These are phyloP conservation scores for Monosporozyma solicola DNA, from an alignment of 805 yeast genomes.

Conservation along the genomic window DNA sequence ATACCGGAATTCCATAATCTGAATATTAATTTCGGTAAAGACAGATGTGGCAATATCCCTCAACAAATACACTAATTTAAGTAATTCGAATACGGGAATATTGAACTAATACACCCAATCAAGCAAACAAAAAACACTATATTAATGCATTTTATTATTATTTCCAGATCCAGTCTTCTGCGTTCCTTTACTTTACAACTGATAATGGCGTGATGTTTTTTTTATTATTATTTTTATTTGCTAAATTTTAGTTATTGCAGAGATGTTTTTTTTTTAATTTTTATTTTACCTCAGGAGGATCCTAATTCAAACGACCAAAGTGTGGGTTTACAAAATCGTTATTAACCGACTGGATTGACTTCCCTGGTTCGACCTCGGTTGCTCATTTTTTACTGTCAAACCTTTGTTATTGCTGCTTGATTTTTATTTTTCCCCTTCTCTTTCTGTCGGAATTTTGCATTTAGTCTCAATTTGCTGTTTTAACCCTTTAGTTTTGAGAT, in stretches of 20 bases:
- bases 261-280: background rate
- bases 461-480: background rate
- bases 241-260: background rate
- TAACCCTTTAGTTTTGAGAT: background rate
- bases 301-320: background rate
- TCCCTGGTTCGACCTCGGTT: background rate
- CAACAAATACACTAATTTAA: constrained; percentile 38
- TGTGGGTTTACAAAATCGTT: no score
- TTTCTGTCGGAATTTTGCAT: background rate
- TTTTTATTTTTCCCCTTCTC: background rate
- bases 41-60: constrained; percentile 91
- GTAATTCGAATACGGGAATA: background rate
- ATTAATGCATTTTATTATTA: background rate
- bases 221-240: background rate
- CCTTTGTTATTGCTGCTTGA: background rate
- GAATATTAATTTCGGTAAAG: constrained; percentile 87
- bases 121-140: background rate
- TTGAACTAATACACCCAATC: background rate
- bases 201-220: background rate
- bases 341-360: no score
- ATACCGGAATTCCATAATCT: constrained; percentile 58
- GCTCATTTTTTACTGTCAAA: background rate
- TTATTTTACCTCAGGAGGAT: background rate
- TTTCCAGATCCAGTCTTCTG: background rate
- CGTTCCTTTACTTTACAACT: background rate